Evolutionary conservation across 2,329 filamentous ascomycete species (phyloP), one percentile per base, ranked within the genome.

Genomic region (Taxawa tesnikishii): DNA sequence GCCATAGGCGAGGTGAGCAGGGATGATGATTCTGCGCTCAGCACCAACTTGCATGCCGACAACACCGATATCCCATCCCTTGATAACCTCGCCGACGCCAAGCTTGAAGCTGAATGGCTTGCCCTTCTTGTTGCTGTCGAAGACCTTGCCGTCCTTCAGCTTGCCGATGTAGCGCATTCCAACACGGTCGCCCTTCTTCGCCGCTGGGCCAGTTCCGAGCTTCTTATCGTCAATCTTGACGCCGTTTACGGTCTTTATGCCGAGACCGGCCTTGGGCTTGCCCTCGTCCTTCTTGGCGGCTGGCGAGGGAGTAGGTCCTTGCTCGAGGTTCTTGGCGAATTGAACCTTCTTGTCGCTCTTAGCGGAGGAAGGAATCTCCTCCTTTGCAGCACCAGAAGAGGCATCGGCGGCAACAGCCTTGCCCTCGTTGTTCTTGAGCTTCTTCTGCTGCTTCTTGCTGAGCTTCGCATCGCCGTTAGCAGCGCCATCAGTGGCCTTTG

Each of bases 131-230:
- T 98, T 96, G 60, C 81, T 72, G 62, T 96, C 88, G 53, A 98
- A 98, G 46, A 93, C 77, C 67, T 94, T 92, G 62, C 85, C 85
- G 60, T 93, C 81, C 53, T 79, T 73, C 34, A 68, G 80, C 73
- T 98, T 98, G 60, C 90, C 90, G 50, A 98, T 96, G 67, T 98
- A 98, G 54, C 90, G 78, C 75, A 98, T 90, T 51, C 84, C 77
- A 40, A 98, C 79, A 45, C 74, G 80, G 67, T 92, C 82, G 43
- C 90, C 88, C 51, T 76, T 79, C 79, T 96, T 96, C 42, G 79
- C 85, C 34, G 73, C 75, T 42, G 80, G 78, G 46, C 90, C 90
- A 43, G 72, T 75, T 38, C 90, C 90, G 42, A 83, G 55, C 68
- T 94, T 96, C 68, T 88, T 87, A 68, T 98, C 90, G 50, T 98